These are phyloP conservation scores for Trypanosoma lewisi DNA, from an alignment of 208 protist species.

Conservation along the genomic window DNA sequence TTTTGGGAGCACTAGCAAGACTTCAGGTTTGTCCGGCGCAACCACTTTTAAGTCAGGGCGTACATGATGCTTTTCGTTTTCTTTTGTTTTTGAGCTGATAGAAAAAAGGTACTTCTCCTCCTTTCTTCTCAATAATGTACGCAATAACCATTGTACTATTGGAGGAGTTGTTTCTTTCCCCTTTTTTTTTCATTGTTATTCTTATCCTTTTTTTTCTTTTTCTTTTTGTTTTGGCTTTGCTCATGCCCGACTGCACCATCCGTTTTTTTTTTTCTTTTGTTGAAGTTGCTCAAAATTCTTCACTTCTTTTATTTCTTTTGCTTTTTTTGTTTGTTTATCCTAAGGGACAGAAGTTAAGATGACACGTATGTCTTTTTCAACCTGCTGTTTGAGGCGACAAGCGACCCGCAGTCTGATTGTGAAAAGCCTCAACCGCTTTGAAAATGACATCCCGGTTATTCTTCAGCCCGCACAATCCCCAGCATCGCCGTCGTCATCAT, in stretches of 20 bases:
- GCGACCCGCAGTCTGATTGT: conserved; percentile 7
- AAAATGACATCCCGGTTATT: conserved; percentile 7
- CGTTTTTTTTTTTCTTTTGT: background rate
- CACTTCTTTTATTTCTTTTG: background rate
- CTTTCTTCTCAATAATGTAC: background rate
- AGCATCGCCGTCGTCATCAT: background rate
- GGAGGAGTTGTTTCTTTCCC: background rate
- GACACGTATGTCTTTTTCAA: conserved; percentile 7
- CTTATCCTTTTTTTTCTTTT: background rate
- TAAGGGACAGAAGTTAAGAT: background rate
- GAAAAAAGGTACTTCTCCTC: background rate
- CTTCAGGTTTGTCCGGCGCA: conserved; percentile 20
- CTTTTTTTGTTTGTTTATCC: background rate
- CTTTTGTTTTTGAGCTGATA: conserved; percentile 1
- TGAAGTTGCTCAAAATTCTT: background rate
- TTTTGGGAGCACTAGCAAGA: background rate
- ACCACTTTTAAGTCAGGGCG: conserved; percentile 11
- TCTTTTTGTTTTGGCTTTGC: background rate
- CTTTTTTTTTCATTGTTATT: background rate
- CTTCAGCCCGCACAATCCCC: background rate
- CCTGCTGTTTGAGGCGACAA: conserved; percentile 5
- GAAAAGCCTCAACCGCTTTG: conserved; percentile 33
- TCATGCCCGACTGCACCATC: too few species aligned
- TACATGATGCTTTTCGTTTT: background rate
- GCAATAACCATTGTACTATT: background rate